Base-by-base conservation (phyloP, 176 grass and related monocot species). In the Carex kokanica region DNA sequence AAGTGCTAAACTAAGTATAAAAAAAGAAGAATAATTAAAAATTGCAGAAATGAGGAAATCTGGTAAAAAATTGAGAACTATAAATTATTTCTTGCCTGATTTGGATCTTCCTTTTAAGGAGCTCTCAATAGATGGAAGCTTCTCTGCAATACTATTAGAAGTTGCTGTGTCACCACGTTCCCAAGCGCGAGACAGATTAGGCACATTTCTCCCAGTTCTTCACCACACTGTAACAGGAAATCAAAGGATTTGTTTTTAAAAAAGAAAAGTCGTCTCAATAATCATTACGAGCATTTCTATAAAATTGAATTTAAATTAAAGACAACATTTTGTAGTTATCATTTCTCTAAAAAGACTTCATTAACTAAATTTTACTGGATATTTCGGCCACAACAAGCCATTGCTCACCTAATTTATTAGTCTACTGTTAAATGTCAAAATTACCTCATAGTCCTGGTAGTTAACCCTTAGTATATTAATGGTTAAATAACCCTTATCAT, bases 121-220 rank as follows among this genome's bases (percentile, higher is more conserved):
- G 79, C 84, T 87, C 5, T 93, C 90, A 78, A 90, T 86, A 0
- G 86, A 90, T 14, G 92, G 92, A 70, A 98, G 68, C 68, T 98
- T 60, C 82, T 83, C 88, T 2, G 74, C 91, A 29, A 98, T 81
- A 82, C 23, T 87, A 79, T 98, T 95, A 11, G 92, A 91, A 10
- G 83, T 83, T 24, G 70, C 87, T 3, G 92, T 95, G 69, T 98
- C 91, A 36, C 88, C 90, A 59, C 78, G 66, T 64, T 98, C 92
- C 95, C 91, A 98, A 43, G 95, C 91, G 78, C 83, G 87, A 0
- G 87, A 84, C 52, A 98, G 79, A 86, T 95, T 91, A 83, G 95
- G 65, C 43, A 81, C 78, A 93, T 78, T 47, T 98, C 89, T 17
- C 92, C 92, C 1, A 95, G 81, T 27, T 93, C 91, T 77, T 90